Evolutionary conservation across 192 early-diverging fungal genomes (phyloP).

Genomic region (Neocallimastix lanati): DNA sequence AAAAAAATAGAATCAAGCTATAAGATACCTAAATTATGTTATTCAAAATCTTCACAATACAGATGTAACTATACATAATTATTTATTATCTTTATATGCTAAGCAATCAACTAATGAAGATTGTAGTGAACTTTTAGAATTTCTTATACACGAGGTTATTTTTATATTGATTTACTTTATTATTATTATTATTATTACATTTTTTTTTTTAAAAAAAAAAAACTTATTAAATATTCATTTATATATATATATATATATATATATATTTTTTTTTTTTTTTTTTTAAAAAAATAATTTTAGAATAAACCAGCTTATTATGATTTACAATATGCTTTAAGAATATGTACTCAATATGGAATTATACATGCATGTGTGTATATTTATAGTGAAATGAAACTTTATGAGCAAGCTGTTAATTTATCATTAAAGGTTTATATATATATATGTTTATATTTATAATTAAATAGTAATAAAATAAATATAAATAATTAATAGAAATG

Average conservation of each 20-base stretch:
- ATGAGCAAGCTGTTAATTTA: constrained; percentile 82
- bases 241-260: too few species aligned
- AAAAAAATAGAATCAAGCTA: constrained; percentile 52
- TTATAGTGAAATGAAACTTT: constrained; percentile 68
- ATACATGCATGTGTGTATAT: constrained; percentile 77
- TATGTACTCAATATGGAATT: constrained; percentile 66
- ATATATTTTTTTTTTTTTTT: constrained; percentile 6
- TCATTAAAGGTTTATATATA: constrained; percentile 45
- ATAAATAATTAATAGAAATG: too few species aligned
- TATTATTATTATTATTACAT: constrained; percentile 3
- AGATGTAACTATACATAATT: constrained; percentile 87
- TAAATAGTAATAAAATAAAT: too few species aligned
- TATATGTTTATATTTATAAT: too few species aligned
- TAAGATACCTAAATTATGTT: constrained; percentile 72
- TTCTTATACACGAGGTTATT: constrained; percentile 51
- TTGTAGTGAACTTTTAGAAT: constrained; percentile 36
- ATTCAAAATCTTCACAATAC: constrained; percentile 56
- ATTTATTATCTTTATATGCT: constrained; percentile 60
- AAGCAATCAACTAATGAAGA: constrained; percentile 37
- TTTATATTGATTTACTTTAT: too few species aligned
- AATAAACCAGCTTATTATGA: constrained; percentile 46
- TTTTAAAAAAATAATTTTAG: background rate
- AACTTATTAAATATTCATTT: too few species aligned
- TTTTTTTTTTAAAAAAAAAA: too few species aligned
- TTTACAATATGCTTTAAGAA: constrained; percentile 73